Base-by-base conservation (phyloP, 2,329 filamentous ascomycete genomes). In the Juglanconis oblonga region DNA sequence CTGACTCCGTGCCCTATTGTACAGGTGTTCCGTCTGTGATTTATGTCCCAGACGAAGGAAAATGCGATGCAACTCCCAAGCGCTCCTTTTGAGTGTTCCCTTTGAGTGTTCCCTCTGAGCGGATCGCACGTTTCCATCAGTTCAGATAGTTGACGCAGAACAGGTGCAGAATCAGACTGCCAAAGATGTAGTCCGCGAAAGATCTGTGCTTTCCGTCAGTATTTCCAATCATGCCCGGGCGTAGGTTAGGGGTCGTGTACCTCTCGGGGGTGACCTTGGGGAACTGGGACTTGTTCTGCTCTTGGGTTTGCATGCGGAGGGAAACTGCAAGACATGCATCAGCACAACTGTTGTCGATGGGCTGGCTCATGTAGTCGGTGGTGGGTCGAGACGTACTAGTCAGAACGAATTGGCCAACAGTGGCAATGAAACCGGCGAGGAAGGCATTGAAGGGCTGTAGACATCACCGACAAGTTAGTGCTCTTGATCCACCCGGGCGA, bases 111-210 rank as follows among this genome's bases (percentile, higher is more conserved):
- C 53, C 67, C 63, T 61, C 63, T 61, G 32, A 57, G 53, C 55
- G 7, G 31, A 47, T 45, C n/a, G 61, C 45, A 42, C 36, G 31
- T 14, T 14, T 24, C 56, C 59, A 66, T 81, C 82, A 99, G 84
- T 99, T 99, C 81, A 99, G 98, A 77, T 99, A 99, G 84, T 99
- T 99, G 74, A 98, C 87, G 78, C 93, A 97, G 83, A 99, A 99
- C 80, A 98, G 97, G 80, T 99, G 95, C 74, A 98, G 79, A 73
- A 98, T 91, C 74, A 99, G 75, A 75, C 93, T 97, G 73, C 94
- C 95, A 68, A 97, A 91, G 62, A 99, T 83, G 73, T 90, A 99
- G 78, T 99, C 95, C 72, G 95, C 93, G 75, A 99, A 99, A 44
- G 95, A 94, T 74, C 92, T 96, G 67, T 59, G 58, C 31, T 14